phyloP scores from a whole-genome alignment of 169 alveolate genomes.

The Plasmodium inui region DNA sequence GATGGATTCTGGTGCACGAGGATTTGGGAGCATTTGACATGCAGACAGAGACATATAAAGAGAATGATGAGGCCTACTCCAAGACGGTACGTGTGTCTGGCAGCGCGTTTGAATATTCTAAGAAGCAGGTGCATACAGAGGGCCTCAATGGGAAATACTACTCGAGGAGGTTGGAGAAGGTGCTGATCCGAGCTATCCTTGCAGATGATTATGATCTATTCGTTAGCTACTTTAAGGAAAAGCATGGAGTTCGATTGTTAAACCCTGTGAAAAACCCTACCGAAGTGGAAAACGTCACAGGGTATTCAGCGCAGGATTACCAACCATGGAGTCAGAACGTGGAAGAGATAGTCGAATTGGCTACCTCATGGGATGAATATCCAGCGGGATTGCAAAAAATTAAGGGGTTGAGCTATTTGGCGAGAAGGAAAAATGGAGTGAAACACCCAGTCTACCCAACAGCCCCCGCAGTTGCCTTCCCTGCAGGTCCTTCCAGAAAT shows the following conservation, averaged over 20 bases:
- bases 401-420: slow-evolving; percentile 80
- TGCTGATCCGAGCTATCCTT: slow-evolving; percentile 81
- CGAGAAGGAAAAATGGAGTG: slow-evolving; percentile 82
- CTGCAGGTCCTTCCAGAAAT: slow-evolving; percentile 79
- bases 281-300: slow-evolving; percentile 50
- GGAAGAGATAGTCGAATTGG: slow-evolving; percentile 84
- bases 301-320: slow-evolving; percentile 79
- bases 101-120: slow-evolving; percentile 80
- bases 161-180: slow-evolving; percentile 83
- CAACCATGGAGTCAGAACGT: slow-evolving; percentile 85
- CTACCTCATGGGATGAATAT: slow-evolving; percentile 87
- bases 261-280: slow-evolving; percentile 76
- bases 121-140: slow-evolving; percentile 71
- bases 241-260: slow-evolving; percentile 80
- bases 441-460: slow-evolving; percentile 86
- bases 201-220: slow-evolving; percentile 71
- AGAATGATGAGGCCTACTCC: slow-evolving; percentile 55
- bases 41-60: slow-evolving; percentile 38
- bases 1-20: slow-evolving; percentile 77
- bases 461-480: slow-evolving; percentile 88
- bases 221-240: slow-evolving; percentile 62
- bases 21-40: slow-evolving; percentile 78
- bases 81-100: slow-evolving; percentile 80
- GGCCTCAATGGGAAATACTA: slow-evolving; percentile 80
- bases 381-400: slow-evolving; percentile 86